These are phyloP conservation scores for Lupinus albus DNA, from an alignment of 306 rosid genomes.

Conservation along the genomic window DNA sequence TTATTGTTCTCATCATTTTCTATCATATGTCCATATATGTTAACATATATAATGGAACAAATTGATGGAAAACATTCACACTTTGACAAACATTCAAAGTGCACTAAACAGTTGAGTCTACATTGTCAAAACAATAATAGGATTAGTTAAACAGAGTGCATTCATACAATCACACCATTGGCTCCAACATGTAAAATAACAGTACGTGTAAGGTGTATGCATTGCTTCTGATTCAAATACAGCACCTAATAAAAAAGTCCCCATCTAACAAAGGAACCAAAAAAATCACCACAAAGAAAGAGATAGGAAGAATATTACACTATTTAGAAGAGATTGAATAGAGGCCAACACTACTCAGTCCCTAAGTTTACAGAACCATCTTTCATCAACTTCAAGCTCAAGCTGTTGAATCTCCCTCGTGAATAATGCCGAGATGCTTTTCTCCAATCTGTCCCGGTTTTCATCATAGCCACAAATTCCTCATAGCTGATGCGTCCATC, in stretches of 20 bases:
- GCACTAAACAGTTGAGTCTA: conserved; percentile 50
- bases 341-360: conserved; percentile 59
- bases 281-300: conserved; percentile 63
- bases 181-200: conserved; percentile 48
- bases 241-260: conserved; percentile 56
- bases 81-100: conserved; percentile 52
- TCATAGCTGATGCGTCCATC: conserved; percentile 95
- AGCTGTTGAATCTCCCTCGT: conserved; percentile 96
- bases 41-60: no score
- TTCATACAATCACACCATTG: conserved; percentile 59
- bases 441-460: conserved; percentile 99
- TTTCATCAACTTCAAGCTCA: conserved; percentile 97
- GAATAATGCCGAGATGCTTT: conserved; percentile 98
- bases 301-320: conserved; percentile 48
- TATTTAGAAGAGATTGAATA: conserved; percentile 47
- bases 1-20: no score
- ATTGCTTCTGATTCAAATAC: conserved; percentile 42
- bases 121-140: conserved; percentile 56
- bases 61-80: no score
- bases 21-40: no score
- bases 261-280: conserved; percentile 55
- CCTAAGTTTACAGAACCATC: conserved; percentile 94
- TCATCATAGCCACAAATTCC: conserved; percentile 97
- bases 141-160: conserved; percentile 53
- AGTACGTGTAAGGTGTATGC: conserved; percentile 18